Percentiles rank a stretch among this genome's conserved stretches.
Conservation (phyloP, 306 rosid species). For the Pyrus betulifolia region DNA sequence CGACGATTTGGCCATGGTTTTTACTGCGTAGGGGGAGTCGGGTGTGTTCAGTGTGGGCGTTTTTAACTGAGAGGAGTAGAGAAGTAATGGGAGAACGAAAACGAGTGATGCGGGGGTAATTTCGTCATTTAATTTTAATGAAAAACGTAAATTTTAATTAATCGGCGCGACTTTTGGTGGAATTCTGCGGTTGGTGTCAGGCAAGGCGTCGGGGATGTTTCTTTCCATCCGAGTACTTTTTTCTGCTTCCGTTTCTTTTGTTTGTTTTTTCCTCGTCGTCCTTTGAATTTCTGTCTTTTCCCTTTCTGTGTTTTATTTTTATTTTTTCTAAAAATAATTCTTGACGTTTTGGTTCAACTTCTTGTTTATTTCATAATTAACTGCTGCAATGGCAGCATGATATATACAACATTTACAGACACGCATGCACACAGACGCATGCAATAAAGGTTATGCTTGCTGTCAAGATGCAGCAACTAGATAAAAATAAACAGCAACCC, state of each 20-base stretch:
- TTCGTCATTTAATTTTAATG: constrained; percentile 5
- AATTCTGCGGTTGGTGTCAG: background rate
- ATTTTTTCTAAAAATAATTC: background rate
- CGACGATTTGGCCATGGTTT: constrained; percentile 59
- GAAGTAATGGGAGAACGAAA: constrained; percentile 11
- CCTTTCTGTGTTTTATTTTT: background rate
- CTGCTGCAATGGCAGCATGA: no score
- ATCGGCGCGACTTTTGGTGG: constrained; percentile 38
- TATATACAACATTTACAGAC: no score
- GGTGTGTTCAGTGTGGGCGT: background rate
- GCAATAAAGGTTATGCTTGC: no score
- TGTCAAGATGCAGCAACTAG: no score
- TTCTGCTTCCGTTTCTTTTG: background rate
- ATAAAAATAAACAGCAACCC: no score
- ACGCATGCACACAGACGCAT: no score
- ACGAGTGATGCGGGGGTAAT: constrained; percentile 7
- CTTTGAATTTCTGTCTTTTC: background rate
- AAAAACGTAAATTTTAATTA: constrained; percentile 9
- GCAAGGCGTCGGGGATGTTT: background rate
- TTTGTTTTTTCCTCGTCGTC: background rate
- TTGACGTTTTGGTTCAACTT: no score
- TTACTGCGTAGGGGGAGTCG: background rate
- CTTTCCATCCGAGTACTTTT: constrained; percentile 5
- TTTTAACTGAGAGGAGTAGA: background rate
- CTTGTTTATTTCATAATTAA: no score